A percentile compares a stretch with the other conserved stretches of the same genome.
Conservation (phyloP, 495 filamentous ascomycete species). For the Aspergillus nidulans region DNA sequence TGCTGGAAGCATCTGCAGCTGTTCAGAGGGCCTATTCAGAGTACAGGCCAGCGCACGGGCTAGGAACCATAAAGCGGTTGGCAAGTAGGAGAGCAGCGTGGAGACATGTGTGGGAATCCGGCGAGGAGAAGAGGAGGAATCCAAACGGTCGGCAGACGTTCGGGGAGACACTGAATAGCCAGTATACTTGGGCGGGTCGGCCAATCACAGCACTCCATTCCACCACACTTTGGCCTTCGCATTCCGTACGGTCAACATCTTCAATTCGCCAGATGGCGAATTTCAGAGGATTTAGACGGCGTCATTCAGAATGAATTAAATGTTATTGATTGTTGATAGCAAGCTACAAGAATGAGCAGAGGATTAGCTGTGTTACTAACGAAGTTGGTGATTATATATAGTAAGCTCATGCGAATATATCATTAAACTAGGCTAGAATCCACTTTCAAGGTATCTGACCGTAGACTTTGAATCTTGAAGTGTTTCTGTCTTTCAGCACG, state of each 20-base stretch:
- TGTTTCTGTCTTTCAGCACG: too few relatives aligned
- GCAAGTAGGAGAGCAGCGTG: conserved; percentile 20
- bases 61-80: background rate
- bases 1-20: conserved; percentile 1
- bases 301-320: background rate
- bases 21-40: conserved; percentile 6
- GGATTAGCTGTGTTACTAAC: background rate
- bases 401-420: background rate
- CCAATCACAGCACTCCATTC: conserved; percentile 24
- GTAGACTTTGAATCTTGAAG: too few relatives aligned
- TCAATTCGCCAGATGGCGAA: background rate
- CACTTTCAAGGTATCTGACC: too few relatives aligned
- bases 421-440: background rate
- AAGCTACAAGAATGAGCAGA: background rate
- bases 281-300: background rate
- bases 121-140: conserved; percentile 5
- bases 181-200: conserved; percentile 8
- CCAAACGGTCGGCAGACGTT: background rate
- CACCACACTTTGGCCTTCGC: conserved; percentile 21
- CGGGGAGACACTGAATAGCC: conserved; percentile 4
- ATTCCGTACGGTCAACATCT: conserved; percentile 4
- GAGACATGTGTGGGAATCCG: conserved; percentile 19
- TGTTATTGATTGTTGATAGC: background rate
- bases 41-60: background rate
- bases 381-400: background rate